A percentile compares a stretch with the other conserved stretches of the same genome.
These are phyloP conservation scores for Trichophyton verrucosum DNA, from an alignment of 2,329 filamentous ascomycete species.

Conservation along the genomic window DNA sequence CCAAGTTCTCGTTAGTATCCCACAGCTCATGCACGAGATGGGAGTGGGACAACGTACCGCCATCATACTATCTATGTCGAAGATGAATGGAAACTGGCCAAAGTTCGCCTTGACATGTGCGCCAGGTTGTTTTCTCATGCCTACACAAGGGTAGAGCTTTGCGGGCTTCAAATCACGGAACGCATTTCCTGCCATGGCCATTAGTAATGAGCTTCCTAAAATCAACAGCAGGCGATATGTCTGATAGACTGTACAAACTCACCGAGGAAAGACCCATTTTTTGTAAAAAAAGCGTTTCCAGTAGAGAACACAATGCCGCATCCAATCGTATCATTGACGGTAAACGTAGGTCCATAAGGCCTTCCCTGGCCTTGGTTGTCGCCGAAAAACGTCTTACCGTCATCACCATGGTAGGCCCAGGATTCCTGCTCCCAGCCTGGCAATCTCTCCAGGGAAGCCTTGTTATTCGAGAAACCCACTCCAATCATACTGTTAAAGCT, in stretches of 20 bases:
- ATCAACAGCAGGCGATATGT: background rate
- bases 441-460: conserved; percentile 47
- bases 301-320: conserved; percentile 54
- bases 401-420: conserved; percentile 56
- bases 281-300: conserved; percentile 52
- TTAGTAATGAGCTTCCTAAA: background rate
- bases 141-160: conserved; percentile 44
- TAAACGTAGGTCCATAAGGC: conserved; percentile 49
- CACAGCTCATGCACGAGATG: background rate
- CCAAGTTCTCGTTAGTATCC: conserved; percentile 3
- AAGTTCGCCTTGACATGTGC: conserved; percentile 51
- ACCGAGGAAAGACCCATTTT: conserved; percentile 50
- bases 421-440: conserved; percentile 55
- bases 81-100: conserved; percentile 65
- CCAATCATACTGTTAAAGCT: conserved; percentile 30
- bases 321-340: conserved; percentile 47
- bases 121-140: conserved; percentile 51
- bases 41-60: conserved; percentile 41
- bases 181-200: conserved; percentile 41
- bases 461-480: conserved; percentile 49
- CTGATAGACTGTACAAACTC: conserved; percentile 15
- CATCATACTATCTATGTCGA: conserved; percentile 81
- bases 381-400: conserved; percentile 51
- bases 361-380: conserved; percentile 43
- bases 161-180: conserved; percentile 35